Evolutionary conservation across 495 filamentous ascomycete genomes (phyloP).

Genomic region (Daldinia loculata): DNA sequence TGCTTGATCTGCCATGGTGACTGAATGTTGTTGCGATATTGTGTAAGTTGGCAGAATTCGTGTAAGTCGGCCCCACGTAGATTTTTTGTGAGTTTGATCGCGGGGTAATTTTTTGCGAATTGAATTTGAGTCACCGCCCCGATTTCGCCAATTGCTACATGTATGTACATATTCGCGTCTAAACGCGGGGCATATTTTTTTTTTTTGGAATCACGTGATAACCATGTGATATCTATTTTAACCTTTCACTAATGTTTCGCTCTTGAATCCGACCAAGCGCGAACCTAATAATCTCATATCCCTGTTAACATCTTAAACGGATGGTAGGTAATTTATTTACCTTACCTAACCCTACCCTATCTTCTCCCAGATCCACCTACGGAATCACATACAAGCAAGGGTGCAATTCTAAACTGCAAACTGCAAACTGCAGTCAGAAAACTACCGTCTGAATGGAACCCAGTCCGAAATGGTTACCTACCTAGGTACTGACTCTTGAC

Average conservation of each 20-base stretch:
- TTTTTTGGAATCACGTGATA: too few species aligned
- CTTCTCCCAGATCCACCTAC: not conserved
- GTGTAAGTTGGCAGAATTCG: not conserved
- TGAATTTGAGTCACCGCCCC: slow-evolving; percentile 30
- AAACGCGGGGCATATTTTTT: not conserved
- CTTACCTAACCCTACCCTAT: not conserved
- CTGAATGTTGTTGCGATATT: not conserved
- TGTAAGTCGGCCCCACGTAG: slow-evolving; percentile 5
- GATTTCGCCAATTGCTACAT: slow-evolving; percentile 12
- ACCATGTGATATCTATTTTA: slow-evolving; percentile 9
- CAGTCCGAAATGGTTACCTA: not conserved
- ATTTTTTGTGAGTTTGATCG: slow-evolving; percentile 27
- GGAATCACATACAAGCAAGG: not conserved
- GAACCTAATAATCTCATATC: not conserved
- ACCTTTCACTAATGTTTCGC: not conserved
- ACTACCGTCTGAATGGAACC: not conserved
- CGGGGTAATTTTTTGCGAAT: slow-evolving; percentile 37
- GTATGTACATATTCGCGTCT: not conserved
- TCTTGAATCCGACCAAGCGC: not conserved
- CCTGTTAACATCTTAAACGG: too few species aligned
- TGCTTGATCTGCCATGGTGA: slow-evolving; percentile 31
- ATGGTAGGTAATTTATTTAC: too few species aligned
- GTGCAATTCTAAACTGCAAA: not conserved
- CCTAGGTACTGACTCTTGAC: too few species aligned
- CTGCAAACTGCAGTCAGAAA: not conserved